Evolutionary conservation across 495 filamentous ascomycete genomes (phyloP).

Genomic region (Acidiella bohemica): DNA sequence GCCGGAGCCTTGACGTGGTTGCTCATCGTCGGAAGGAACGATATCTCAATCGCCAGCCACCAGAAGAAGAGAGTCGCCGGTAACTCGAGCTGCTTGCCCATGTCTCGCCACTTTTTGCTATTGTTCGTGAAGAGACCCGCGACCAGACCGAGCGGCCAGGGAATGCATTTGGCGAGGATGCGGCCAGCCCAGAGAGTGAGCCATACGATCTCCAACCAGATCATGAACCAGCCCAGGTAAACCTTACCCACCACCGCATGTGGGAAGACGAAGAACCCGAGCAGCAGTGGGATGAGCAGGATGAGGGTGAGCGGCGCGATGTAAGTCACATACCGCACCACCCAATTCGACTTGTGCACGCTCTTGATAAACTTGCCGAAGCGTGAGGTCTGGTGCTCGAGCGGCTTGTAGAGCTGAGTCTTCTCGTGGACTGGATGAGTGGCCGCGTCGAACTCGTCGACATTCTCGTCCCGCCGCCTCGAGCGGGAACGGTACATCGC

Average conservation of each 20-base stretch:
- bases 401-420: constrained; percentile 53
- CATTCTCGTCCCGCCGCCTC: constrained; percentile 37
- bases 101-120: constrained; percentile 84
- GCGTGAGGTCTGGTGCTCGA: constrained; percentile 48
- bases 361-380: constrained; percentile 49
- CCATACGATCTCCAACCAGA: constrained; percentile 81
- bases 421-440: constrained; percentile 65
- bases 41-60: constrained; percentile 71
- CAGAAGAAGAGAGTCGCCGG: constrained; percentile 83
- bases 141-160: constrained; percentile 48
- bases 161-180: constrained; percentile 63
- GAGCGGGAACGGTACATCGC: constrained; percentile 37
- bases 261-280: constrained; percentile 55
- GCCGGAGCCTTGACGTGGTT: constrained; percentile 50
- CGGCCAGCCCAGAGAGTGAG: constrained; percentile 70
- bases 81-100: constrained; percentile 75
- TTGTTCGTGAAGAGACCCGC: constrained; percentile 75
- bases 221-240: constrained; percentile 72
- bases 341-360: constrained; percentile 59
- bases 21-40: constrained; percentile 56
- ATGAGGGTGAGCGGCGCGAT: constrained; percentile 62
- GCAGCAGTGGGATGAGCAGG: constrained; percentile 65
- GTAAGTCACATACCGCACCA: constrained; percentile 79
- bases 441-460: constrained; percentile 75
- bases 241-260: constrained; percentile 64